Percentiles rank a stretch among this genome's conserved stretches.
Evolutionary conservation across 176 grass and related monocot genomes (phyloP).

Genomic region (Eremochloa ophiuroides): DNA sequence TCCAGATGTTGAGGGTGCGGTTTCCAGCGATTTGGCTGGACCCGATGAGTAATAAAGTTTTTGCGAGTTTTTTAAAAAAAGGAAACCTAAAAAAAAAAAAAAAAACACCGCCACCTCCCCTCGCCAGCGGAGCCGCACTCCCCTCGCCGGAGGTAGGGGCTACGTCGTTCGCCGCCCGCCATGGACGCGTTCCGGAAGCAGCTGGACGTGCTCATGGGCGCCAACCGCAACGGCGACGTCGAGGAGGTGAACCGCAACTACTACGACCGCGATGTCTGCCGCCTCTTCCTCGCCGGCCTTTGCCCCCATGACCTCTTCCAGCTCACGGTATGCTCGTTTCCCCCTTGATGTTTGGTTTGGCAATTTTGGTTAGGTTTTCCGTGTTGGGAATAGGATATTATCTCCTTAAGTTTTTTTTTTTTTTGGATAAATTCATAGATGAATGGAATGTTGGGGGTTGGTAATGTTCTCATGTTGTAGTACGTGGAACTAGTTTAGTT

Average conservation of each 20-base stretch:
- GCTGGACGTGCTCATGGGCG: slow-evolving; percentile 95
- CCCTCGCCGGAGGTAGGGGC: not conserved
- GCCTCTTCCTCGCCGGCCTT: slow-evolving; percentile 84
- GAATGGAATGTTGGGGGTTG: not conserved
- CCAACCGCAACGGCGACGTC: slow-evolving; percentile 93
- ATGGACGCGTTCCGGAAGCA: slow-evolving; percentile 95
- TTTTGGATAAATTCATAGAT: not conserved
- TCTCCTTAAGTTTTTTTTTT: not conserved
- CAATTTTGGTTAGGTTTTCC: not conserved
- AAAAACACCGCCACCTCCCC: not conserved
- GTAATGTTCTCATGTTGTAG: not conserved
- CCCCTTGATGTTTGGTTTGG: not conserved
- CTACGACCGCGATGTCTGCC: slow-evolving; percentile 96
- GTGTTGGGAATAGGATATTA: not conserved
- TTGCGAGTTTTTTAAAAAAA: no score
- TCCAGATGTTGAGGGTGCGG: no score
- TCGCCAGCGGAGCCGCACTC: not conserved
- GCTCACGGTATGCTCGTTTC: slow-evolving; percentile 58
- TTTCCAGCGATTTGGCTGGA: no score
- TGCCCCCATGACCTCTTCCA: slow-evolving; percentile 98
- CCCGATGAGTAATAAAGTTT: no score
- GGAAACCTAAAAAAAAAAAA: no score
- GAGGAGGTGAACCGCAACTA: slow-evolving; percentile 89
- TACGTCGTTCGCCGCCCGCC: not conserved
- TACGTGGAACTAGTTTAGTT: not conserved